Base-by-base conservation (phyloP, 2,329 filamentous ascomycete species). In the Diaporthe citri region DNA sequence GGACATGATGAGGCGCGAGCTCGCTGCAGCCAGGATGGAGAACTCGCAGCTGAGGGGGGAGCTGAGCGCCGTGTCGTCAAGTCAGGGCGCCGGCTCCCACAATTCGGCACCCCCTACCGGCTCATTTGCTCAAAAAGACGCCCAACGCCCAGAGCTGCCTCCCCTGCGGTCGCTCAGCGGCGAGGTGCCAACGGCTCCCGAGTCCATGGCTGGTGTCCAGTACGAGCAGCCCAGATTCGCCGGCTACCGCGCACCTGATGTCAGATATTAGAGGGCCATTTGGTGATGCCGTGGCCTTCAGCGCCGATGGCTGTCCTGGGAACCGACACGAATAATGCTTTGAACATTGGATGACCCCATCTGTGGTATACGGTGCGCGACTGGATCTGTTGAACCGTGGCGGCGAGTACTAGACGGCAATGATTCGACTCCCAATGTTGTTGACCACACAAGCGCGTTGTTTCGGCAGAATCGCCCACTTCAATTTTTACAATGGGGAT, bases 151-250 rank as follows among this genome's bases (percentile, higher is more conserved):
- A 20, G 88, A 91, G 78, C 83, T 92, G 41, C 90, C 90, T 17
- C 90, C 90, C 2, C 84, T 92, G 48, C 86, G 90, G 15, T 86
- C 88, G 22, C 82, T 91, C 22, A 87, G 86, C 78, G 84, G 84
- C 69, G 83, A 82, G 73, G 80, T 87, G 12, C 80, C 84, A 7
- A 84, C 82, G 41, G 83, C 82, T 0, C 88, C 90, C 1, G 91
- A 93, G 31, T 89, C 90, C 1, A 93, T 93, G 91, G 91, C 90
- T 1, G 91, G 91, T 2, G 90, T 93, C 8, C 91, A 92, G 79
- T 93, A 93, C 70, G 90, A 91, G 39, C 83, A 84, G 8, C 84
- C 87, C 3, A 84, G 86, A 31, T 77, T 83, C 10, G 88, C 87
- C 75, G 87, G 87, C 7, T 90, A 86, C 77, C 86, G 88, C 56